Conservation (phyloP, 345 rosid genomes). For the Streptanthus diversifolius region DNA sequence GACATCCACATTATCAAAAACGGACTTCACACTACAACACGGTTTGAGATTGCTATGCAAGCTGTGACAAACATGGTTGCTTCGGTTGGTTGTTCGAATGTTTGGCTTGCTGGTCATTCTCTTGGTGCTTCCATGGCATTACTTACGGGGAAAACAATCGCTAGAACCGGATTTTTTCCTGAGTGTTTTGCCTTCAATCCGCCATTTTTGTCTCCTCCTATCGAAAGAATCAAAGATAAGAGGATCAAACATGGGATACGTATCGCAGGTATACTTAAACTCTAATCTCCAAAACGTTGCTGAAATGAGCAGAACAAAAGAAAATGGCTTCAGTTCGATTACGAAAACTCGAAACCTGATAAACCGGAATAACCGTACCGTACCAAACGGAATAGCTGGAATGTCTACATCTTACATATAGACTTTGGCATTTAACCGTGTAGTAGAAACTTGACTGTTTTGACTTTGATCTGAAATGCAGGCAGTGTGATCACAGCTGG, state of each 20-base stretch:
- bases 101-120: conserved; percentile 94
- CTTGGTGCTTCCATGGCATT: conserved; percentile 84
- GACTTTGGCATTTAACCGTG: neutral
- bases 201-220: conserved; percentile 72
- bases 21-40: conserved; percentile 64
- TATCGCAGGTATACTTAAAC: conserved; percentile 36
- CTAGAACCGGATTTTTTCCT: conserved; percentile 50
- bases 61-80: conserved; percentile 69
- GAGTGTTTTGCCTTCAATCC: conserved; percentile 79
- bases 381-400: too few relatives aligned
- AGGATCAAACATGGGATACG: conserved; percentile 65
- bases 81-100: conserved; percentile 54
- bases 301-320: too few relatives aligned
- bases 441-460: neutral
- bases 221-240: conserved; percentile 64
- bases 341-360: neutral
- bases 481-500: conserved; percentile 82
- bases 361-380: neutral
- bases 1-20: conserved; percentile 59
- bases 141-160: conserved; percentile 73
- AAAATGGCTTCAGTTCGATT: too few relatives aligned
- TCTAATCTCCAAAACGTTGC: too few relatives aligned
- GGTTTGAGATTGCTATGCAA: conserved; percentile 76
- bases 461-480: conserved; percentile 19
- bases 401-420: too few relatives aligned